These are phyloP conservation scores for Eimeria falciformis DNA, from an alignment of 169 alveolate genomes.

Conservation along the genomic window DNA sequence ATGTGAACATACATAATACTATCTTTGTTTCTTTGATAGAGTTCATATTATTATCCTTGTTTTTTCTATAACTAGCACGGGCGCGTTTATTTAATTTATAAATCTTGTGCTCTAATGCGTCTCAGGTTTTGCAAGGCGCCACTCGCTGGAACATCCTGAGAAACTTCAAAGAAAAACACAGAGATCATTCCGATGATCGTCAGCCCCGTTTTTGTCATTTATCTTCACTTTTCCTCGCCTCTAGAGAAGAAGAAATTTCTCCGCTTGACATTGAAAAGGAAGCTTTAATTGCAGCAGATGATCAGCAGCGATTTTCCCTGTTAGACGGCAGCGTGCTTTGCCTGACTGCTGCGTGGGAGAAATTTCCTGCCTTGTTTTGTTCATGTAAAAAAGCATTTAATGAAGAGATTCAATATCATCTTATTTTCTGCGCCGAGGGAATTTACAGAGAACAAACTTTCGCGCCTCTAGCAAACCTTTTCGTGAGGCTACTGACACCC, in stretches of 20 bases:
- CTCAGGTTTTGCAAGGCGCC: constrained; percentile 19
- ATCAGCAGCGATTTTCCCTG: no score
- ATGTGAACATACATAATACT: no score
- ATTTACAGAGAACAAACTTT: constrained; percentile 49
- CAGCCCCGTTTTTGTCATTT: no score
- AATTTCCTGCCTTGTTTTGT: constrained; percentile 1
- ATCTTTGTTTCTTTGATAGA: no score
- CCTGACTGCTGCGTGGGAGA: constrained; percentile 35
- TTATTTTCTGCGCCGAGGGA: constrained; percentile 53
- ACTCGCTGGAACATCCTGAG: constrained; percentile 60
- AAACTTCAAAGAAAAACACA: constrained; percentile 8
- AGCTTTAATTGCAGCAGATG: no score
- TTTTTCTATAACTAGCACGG: no score
- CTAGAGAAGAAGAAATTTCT: no score
- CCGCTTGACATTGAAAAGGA: no score
- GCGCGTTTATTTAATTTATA: no score
- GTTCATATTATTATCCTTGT: no score
- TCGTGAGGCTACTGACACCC: background rate
- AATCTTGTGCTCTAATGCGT: background rate
- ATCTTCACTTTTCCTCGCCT: no score
- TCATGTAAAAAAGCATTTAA: background rate
- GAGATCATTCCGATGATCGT: no score
- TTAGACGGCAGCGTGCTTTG: constrained; percentile 53
- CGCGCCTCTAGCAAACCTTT: constrained; percentile 24
- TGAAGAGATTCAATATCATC: background rate